Percentiles rank a stretch among this genome's conserved stretches.
phyloP scores from a whole-genome alignment of 768 basidiomycete genomes.

The Termitomyces titanicus region DNA sequence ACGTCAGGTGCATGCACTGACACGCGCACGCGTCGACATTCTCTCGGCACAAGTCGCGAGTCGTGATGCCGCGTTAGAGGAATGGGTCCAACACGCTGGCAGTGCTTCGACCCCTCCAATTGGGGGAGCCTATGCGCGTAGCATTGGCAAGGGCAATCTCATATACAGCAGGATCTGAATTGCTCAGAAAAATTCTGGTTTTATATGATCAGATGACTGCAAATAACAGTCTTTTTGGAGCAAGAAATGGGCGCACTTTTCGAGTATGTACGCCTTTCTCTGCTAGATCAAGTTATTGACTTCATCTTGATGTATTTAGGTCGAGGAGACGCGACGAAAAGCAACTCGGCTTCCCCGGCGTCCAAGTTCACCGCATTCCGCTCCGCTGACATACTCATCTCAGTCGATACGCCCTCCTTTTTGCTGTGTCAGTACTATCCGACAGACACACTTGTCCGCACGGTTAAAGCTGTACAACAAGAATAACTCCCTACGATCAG shows the following conservation, averaged over 20 bases:
- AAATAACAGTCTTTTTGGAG: slow-evolving; percentile 35
- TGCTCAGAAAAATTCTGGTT: slow-evolving; percentile 27
- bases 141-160: background rate
- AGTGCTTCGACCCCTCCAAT: background rate
- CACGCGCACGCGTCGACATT: slow-evolving; percentile 30
- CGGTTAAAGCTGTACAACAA: background rate
- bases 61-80: slow-evolving; percentile 45
- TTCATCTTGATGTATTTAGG: background rate
- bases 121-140: too few species aligned
- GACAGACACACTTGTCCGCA: background rate
- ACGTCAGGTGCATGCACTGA: slow-evolving; percentile 32
- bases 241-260: slow-evolving; percentile 29
- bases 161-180: slow-evolving; percentile 2
- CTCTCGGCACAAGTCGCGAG: slow-evolving; percentile 48
- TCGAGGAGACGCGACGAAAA: slow-evolving; percentile 7
- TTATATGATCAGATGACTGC: slow-evolving; percentile 27
- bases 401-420: too few species aligned
- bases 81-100: slow-evolving; percentile 3
- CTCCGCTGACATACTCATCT: too few species aligned
- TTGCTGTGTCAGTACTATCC: too few species aligned
- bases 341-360: background rate
- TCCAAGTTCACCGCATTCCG: background rate
- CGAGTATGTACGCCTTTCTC: slow-evolving; percentile 20
- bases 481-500: background rate
- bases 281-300: background rate